Conservation (phyloP, 345 rosid species). For the Streptanthus diversifolius region DNA sequence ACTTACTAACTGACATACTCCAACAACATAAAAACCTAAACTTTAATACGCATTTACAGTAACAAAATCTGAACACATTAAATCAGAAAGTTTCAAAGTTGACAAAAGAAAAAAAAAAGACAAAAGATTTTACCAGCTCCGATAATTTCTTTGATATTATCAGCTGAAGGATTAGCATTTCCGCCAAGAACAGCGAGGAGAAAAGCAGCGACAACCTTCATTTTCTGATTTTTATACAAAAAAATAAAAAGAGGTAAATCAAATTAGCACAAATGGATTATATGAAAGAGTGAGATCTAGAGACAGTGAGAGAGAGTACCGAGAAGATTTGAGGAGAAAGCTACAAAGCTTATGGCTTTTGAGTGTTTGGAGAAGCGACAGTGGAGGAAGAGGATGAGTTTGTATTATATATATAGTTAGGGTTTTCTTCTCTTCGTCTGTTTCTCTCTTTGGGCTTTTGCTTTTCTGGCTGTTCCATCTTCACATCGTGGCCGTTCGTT, state of each 20-base stretch:
- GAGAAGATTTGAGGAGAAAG: neutral
- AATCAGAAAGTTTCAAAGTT: neutral
- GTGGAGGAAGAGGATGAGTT: neutral
- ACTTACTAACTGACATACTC: too few species aligned
- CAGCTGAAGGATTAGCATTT: slow-evolving; percentile 52
- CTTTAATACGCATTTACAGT: too few species aligned
- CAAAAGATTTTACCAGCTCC: slow-evolving; percentile 48
- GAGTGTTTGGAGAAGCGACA: neutral
- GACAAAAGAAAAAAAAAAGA: neutral
- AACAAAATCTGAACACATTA: neutral
- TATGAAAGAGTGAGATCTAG: neutral
- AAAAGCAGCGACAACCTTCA: slow-evolving; percentile 73
- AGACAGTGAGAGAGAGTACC: slow-evolving; percentile 6
- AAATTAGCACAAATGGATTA: neutral
- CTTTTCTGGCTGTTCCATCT: neutral
- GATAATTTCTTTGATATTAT: slow-evolving; percentile 52
- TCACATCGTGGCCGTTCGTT: slow-evolving; percentile 1
- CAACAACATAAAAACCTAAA: too few species aligned
- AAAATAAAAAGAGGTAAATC: neutral
- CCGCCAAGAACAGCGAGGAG: slow-evolving; percentile 73
- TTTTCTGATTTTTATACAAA: slow-evolving; percentile 13
- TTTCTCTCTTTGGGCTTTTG: neutral
- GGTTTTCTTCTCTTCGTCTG: slow-evolving; percentile 11
- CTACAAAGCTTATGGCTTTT: neutral
- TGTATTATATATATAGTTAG: slow-evolving; percentile 6